Percentiles rank a stretch among this genome's conserved stretches.
These are phyloP conservation scores for Emergomyces orientalis DNA, from an alignment of 2,329 filamentous ascomycete species.

Conservation along the genomic window DNA sequence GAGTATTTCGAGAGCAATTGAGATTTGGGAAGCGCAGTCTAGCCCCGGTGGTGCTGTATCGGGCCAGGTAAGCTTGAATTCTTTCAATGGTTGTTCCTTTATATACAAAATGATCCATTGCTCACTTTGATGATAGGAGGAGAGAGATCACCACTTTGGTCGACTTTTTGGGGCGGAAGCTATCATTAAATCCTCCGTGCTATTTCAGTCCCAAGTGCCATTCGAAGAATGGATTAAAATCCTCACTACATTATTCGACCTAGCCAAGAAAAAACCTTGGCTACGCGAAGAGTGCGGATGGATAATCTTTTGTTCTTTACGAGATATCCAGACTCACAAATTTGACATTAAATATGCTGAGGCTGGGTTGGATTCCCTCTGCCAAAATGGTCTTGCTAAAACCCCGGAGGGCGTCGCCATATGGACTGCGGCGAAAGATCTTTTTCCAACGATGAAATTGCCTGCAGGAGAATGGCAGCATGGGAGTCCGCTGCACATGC, in stretches of 20 bases:
- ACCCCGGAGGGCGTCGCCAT: constrained; percentile 84
- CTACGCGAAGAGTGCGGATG: constrained; percentile 78
- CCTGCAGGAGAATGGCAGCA: constrained; percentile 64
- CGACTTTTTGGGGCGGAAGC: constrained; percentile 80
- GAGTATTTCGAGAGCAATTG: constrained; percentile 38
- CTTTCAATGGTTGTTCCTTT: background rate
- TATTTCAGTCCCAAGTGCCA: constrained; percentile 51
- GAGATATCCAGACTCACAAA: constrained; percentile 40
- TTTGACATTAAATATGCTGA: constrained; percentile 45
- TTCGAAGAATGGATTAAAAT: constrained; percentile 48
- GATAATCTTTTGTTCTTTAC: constrained; percentile 64
- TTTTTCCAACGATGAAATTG: constrained; percentile 55
- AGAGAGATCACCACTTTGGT: constrained; percentile 75
- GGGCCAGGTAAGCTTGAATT: constrained; percentile 39
- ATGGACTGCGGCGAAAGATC: constrained; percentile 63
- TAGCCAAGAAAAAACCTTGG: constrained; percentile 79
- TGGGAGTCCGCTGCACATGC: constrained; percentile 60
- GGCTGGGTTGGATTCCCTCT: constrained; percentile 53
- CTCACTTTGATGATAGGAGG: constrained; percentile 58
- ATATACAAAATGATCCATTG: constrained; percentile 40
- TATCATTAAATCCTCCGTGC: constrained; percentile 66
- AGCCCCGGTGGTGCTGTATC: constrained; percentile 44
- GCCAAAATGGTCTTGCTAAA: constrained; percentile 57
- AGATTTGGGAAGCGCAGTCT: constrained; percentile 45
- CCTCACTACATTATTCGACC: constrained; percentile 61